These are phyloP conservation scores for Globisporangium cystogenes DNA, from an alignment of 352 stramenopile genomes.

Conservation along the genomic window DNA sequence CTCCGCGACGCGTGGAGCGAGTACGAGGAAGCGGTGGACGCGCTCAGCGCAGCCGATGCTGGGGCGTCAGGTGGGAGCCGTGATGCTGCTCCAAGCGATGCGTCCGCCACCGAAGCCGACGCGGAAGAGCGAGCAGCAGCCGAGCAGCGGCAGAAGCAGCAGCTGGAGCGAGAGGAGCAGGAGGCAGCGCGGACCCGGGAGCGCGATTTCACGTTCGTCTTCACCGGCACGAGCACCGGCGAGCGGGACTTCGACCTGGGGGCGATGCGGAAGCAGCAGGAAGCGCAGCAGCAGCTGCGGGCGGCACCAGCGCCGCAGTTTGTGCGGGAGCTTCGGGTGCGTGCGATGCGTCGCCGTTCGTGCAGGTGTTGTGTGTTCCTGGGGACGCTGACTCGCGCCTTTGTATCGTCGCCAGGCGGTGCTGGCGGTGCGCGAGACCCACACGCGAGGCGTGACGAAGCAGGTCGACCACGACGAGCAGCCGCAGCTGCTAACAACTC, in stretches of 20 bases:
- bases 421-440: not conserved
- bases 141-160: not conserved
- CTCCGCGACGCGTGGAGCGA: constrained; percentile 14
- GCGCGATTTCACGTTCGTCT: constrained; percentile 35
- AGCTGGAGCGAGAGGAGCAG: not conserved
- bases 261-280: constrained; percentile 30
- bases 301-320: constrained; percentile 25
- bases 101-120: not conserved
- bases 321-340: constrained; percentile 35
- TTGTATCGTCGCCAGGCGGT: not conserved
- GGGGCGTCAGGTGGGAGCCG: not conserved
- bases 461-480: constrained; percentile 1
- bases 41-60: not conserved
- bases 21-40: constrained; percentile 10
- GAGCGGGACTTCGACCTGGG: constrained; percentile 59
- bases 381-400: not conserved
- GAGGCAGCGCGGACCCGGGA: not conserved
- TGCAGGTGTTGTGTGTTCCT: too few species aligned
- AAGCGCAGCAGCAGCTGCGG: constrained; percentile 10
- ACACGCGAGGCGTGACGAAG: not conserved
- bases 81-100: not conserved
- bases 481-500: not conserved
- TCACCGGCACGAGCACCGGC: constrained; percentile 69
- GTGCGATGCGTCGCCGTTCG: not conserved
- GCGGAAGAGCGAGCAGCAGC: constrained; percentile 2